Evolutionary conservation across 306 rosid species (phyloP), one percentile per base, ranked within the genome.

Genomic region (Pueraria montana): DNA sequence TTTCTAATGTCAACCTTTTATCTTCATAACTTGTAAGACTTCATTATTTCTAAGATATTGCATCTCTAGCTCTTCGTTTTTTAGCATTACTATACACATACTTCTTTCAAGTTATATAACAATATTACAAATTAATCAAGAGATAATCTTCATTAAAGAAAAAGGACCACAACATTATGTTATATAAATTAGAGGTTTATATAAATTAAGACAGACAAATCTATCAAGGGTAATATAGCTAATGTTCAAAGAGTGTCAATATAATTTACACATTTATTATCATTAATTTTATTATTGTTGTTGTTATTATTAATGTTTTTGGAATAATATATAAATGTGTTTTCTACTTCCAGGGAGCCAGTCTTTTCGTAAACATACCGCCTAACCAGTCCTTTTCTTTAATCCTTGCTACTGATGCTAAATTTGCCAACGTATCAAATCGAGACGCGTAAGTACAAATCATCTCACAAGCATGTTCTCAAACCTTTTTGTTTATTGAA

Each of bases 361-460:
- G 93, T 81, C 91, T 93, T 75, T 87, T 86, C 3, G 66, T 68
- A 53, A 24, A 26, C 30, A 69, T 88, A 72, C 88, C 90, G 1
- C 53, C 87, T 8, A 27, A 70, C 20, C 88, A 72, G 70, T 84
- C 87, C 42, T 88, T 83, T 78, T 87, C 93, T 4, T 21, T 90
- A 34, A 81, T 91, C 59, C 66, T 42, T 21, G 78, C 89, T 38
- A 81, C 64, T 4, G 82, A 87, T 80, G 96, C 89, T 5, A 90
- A 79, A 49, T 26, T 71, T 34, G 61, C 83, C 21, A 88, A 79
- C 43, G 90, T 16, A 0, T 1, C 85, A 5, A 17, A 2, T 4
- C 52, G 36, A 1, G 71, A 49, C 0, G 91, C 94, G 94, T 93
- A 79, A 89, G 96, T 76, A 26, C 49, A 71, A 78, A 32, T 34